Evolutionary conservation across 305 asterid genomes (phyloP).

Genomic region (Solanum aculeatissimum): DNA sequence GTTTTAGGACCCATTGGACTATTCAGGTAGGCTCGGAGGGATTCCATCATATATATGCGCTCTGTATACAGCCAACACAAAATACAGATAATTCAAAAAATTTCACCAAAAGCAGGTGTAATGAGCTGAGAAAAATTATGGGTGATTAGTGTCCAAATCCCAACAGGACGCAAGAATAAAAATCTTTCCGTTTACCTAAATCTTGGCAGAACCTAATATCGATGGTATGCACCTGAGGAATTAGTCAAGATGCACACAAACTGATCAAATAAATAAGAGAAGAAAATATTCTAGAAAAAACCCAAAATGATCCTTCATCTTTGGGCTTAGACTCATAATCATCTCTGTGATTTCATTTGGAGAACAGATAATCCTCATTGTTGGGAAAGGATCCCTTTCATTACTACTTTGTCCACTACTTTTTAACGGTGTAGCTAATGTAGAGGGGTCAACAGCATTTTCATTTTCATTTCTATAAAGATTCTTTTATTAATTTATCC

Average conservation of each 20-base stretch:
- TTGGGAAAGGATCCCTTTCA: too few relatives aligned
- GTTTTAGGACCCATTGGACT: constrained; percentile 90
- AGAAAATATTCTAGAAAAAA: too few relatives aligned
- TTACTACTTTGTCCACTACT: too few relatives aligned
- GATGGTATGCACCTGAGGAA: neutral
- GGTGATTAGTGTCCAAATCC: neutral
- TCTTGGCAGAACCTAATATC: neutral
- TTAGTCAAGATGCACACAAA: neutral
- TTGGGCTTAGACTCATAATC: too few relatives aligned
- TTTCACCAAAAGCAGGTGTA: neutral
- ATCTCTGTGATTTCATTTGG: too few relatives aligned
- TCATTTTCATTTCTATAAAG: too few relatives aligned
- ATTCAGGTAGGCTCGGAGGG: constrained; percentile 61
- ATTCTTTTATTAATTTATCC: too few relatives aligned
- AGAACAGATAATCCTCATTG: too few relatives aligned
- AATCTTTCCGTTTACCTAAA: neutral
- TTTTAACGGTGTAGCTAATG: too few relatives aligned
- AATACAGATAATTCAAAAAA: neutral
- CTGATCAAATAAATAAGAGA: too few relatives aligned
- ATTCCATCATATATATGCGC: constrained; percentile 24
- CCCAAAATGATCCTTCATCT: too few relatives aligned
- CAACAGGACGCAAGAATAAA: neutral
- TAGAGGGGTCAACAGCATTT: too few relatives aligned
- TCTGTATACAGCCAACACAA: neutral
- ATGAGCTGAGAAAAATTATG: neutral